Base-by-base conservation (phyloP, 257 asterid genomes). In the Ilex aquifolium region DNA sequence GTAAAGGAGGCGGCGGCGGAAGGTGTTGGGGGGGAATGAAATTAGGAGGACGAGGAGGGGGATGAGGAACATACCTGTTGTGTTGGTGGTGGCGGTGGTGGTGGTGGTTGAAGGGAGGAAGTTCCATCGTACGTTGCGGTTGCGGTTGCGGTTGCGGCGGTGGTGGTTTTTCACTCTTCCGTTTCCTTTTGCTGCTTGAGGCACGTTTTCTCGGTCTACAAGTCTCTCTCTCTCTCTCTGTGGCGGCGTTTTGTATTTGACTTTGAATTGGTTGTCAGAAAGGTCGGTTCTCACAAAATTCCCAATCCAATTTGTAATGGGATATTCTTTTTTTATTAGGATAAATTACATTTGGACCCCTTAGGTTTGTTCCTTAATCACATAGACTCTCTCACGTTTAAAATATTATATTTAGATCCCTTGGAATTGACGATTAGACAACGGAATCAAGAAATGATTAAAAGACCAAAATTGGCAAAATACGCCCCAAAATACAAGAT, bases 1-100 rank as follows among this genome's bases (percentile, higher is more conserved):
- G 64, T 50, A 66, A 72, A 29, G 63, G 64, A 52, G 65, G 56
- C 2, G 56, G 63, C 7, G 77, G 79, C 3, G 77, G 77, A 31
- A 36, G 73, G 50, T 59, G 76, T 67, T 70, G 69, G n/a, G 65
- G 61, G 66, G 44, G 70, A 51, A 32, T 49, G 39, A 69, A 61
- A 44, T 57, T 50, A 17, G 73, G 59, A 58, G 79, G 49, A 11
- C 14, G 56, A n/a, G 56, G 1, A 6, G n/a, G 52, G 13, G 52
- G 57, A 53, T 15, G 57, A 53, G 73, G 67, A 6, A 63, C 71
- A 46, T 85, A 86, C 87, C 95, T 77, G 70, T 59, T 61, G 58
- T 44, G 56, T 21, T 21, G 27, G 27, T 21, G 27, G 27, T 21
- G 27, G 61, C 8, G 79, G 64, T 62, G 85, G 73, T 74, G 82